These are phyloP conservation scores for Daphne laureola DNA, from an alignment of 441 rosid genomes.

Conservation along the genomic window DNA sequence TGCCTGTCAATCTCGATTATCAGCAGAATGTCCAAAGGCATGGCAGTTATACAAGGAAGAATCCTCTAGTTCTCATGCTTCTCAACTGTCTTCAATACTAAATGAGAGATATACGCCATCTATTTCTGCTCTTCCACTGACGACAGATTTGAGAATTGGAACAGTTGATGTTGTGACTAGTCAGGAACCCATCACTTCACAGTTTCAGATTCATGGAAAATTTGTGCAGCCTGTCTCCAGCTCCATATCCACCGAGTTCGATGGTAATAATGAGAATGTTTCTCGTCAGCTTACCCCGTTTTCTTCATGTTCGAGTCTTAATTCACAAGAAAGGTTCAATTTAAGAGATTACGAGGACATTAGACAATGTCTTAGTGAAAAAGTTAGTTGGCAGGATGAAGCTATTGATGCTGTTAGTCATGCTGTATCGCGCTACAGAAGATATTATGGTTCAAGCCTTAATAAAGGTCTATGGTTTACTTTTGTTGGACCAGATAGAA, in stretches of 20 bases:
- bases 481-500: constrained; percentile 71
- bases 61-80: constrained; percentile 9
- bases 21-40: constrained; percentile 17
- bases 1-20: constrained; percentile 22
- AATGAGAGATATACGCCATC: constrained; percentile 23
- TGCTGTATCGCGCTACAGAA: constrained; percentile 28
- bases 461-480: constrained; percentile 57
- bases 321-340: constrained; percentile 16
- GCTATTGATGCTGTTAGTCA: constrained; percentile 42
- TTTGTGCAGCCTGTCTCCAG: constrained; percentile 15
- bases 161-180: constrained; percentile 33
- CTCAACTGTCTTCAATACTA: constrained; percentile 16
- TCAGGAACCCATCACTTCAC: constrained; percentile 24
- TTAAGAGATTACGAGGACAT: constrained; percentile 43
- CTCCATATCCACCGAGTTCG: constrained; percentile 18
- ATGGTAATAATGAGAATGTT: constrained; percentile 19
- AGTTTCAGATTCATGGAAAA: constrained; percentile 19
- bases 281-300: constrained; percentile 21
- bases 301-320: constrained; percentile 23
- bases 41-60: constrained; percentile 19
- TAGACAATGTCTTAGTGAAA: constrained; percentile 37
- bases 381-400: constrained; percentile 60
- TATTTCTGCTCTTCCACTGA: constrained; percentile 33
- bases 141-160: constrained; percentile 67
- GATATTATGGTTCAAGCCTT: constrained; percentile 10